Base-by-base conservation (phyloP, 2,329 filamentous ascomycete genomes). In the Daldinia sp. region DNA sequence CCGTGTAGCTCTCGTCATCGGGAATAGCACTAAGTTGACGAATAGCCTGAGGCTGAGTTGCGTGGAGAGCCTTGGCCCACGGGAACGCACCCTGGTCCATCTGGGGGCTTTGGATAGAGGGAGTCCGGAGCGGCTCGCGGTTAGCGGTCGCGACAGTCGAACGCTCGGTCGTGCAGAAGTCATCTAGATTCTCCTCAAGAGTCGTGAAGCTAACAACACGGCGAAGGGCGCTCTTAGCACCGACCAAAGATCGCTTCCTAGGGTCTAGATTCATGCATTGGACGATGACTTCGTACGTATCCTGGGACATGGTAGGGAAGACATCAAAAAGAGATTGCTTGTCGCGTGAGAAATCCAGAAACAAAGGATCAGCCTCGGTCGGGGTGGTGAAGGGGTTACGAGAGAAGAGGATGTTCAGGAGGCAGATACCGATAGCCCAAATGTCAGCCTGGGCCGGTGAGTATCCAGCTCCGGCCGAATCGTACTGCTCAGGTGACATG, bases 401-500 rank as follows among this genome's bases (percentile, higher is more conserved):
- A 58, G 94, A 94, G 81, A 99, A 99, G 66, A 99, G 84, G 65
- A 98, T 91, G 81, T 99, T 99, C 74, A 99, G 85, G 68, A 99
- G 82, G 77, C 95, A 97, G 78, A 99, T 94, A 67, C 95, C 95
- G 74, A 99, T 91, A 59, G 95, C 93, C 95, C 95, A 99, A 71
- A 97, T 89, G 77, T 99, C 95, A 52, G 95, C 95, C 79, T 95
- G 88, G 45, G 92, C 92, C 47, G 95, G 94, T 58, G 93, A 94
- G 80, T 99, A 99, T 62, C 95, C 95, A 66, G 86, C 87, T 66
- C 89, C 90, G 70, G 89, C 87, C 54, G 94, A 93, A 76, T 98
- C 94, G 73, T 95, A 98, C 78, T 99, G 95, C 79, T 99, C 95
- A 4, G 95, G 95, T 58, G 95, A 94, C 95, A 99, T 99, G 81